Base-by-base conservation (phyloP, 306 rosid species). In the Erythrophleum fordii region DNA sequence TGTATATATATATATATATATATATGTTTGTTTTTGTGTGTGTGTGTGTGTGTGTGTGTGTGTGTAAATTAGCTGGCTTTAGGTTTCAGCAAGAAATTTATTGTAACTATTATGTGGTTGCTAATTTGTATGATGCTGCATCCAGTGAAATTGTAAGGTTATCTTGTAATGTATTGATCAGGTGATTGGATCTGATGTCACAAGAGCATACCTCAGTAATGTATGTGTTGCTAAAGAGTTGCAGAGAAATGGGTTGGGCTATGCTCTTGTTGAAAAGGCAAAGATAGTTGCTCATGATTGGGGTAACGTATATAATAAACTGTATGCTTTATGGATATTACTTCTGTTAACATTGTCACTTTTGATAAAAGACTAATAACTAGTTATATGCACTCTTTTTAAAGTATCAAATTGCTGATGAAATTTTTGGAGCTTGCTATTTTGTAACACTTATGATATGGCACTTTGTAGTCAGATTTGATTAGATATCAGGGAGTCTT, bases 161-260 rank as follows among this genome's bases (percentile, higher is more conserved):
- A 7, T 35, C 26, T 34, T 65, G 28, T 42, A n/a, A 18, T 83
- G 71, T 60, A 73, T 77, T 84, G 46, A 11, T 81, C 88, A 93
- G 99, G 90, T 79, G 35, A 87, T 39, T 66, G 97, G 89, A 67
- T 87, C 85, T 53, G 94, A 95, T 82, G 81, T 90, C 56, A 86
- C 91, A n/a, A 89, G 99, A 80, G 99, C 98, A 64, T 95, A 95
- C 81, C 92, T 95, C 77, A 93, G 97, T 81, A 95, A 95, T 77
- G 98, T 95, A 18, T 95, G 99, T 73, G 97, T 95, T 85, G 97
- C 97, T 20, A 62, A 84, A 59, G 97, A 93, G 83, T 81, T 93
- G 86, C 97, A 85, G 26, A 88, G 97, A 85, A 91, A 89, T 77
- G 99, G 99, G 13, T 75, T 95, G 86, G 99, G 86, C 37, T 89